These are phyloP conservation scores for Trypanosoma caninum DNA, from an alignment of 208 protist genomes.

Conservation along the genomic window DNA sequence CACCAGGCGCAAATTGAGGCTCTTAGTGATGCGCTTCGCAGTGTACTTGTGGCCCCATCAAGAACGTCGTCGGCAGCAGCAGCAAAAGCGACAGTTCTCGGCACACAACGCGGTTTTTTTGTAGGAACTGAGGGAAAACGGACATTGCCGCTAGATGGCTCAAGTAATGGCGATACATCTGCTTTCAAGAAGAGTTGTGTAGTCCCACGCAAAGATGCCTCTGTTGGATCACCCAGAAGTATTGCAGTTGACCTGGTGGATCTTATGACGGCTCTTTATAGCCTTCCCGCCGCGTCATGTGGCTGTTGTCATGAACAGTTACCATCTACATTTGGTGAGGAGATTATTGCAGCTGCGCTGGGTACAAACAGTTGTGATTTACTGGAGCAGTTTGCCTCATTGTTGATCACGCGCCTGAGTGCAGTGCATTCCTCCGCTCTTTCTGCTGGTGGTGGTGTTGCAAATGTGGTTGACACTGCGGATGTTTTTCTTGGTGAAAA, in stretches of 20 bases:
- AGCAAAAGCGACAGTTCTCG: too few species aligned
- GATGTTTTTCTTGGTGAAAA: slow-evolving; percentile 7
- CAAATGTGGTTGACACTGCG: background rate
- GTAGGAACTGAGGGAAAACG: too few species aligned
- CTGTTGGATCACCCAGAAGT: background rate
- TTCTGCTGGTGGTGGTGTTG: background rate
- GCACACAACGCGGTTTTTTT: too few species aligned
- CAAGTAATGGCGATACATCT: too few species aligned
- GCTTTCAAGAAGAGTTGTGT: background rate
- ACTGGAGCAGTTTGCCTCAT: slow-evolving; percentile 12
- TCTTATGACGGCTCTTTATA: slow-evolving; percentile 26
- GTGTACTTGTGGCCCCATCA: background rate
- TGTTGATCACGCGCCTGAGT: slow-evolving; percentile 19
- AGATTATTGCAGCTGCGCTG: slow-evolving; percentile 19
- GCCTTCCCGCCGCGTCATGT: slow-evolving; percentile 9
- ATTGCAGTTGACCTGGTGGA: slow-evolving; percentile 18
- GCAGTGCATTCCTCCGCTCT: background rate
- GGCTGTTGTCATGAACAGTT: slow-evolving; percentile 7
- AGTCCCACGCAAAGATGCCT: slow-evolving; percentile 2
- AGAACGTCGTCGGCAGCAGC: background rate
- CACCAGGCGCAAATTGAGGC: slow-evolving; percentile 5
- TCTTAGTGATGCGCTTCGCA: background rate
- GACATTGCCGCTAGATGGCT: too few species aligned
- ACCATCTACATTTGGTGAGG: slow-evolving; percentile 17
- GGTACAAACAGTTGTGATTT: slow-evolving; percentile 18